Base-by-base conservation (phyloP, 148 eudicot genomes). In the Vaccinium corymbosum region DNA sequence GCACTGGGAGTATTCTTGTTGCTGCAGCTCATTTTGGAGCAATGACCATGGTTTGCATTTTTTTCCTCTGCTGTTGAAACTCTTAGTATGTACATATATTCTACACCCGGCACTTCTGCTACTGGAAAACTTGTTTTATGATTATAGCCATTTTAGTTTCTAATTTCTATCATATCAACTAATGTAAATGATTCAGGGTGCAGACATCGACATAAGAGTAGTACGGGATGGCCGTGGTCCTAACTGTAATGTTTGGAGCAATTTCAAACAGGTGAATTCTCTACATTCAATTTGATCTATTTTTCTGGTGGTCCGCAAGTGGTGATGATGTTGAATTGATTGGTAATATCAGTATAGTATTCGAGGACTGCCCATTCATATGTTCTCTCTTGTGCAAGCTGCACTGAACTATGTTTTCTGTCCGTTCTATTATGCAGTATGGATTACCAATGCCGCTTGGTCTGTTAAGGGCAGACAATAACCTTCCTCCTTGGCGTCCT, bases 191-290 rank as follows among this genome's bases (percentile, higher is more conserved):
- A 35, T 87, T 92, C 96, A 97, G 98, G 98, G 98, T 92, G 99
- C 99, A 93, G 98, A 97, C 80, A 97, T 97, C 85, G 99, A 97
- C 86, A 97, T 97, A 83, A 89, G 99, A 88, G 99, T 97, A 85
- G 99, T 97, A 82, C 98, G 99, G 86, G 99, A 97, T 86, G 99
- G 98, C 46, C 95, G 93, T 83, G 99, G 99, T 27, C 99, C 99
- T 59, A 85, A 91, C 84, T 91, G 93, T 85, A 91, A 91, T 80
- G 98, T 97, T 79, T 97, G 99, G 99, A 97, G 99, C 90, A 97
- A 97, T 86, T 97, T 97, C 81, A 93, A 94, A 84, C 99, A 97
- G 99, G 99, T 97, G 70, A 86, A 16, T 83, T 74, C 82, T 5
- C 7, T 52, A 17, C 38, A 35, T 56, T 6, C 13, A 59, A 35